Base-by-base conservation (phyloP, 2,329 filamentous ascomycete genomes). In the Iodosphaeria phyllophila region DNA sequence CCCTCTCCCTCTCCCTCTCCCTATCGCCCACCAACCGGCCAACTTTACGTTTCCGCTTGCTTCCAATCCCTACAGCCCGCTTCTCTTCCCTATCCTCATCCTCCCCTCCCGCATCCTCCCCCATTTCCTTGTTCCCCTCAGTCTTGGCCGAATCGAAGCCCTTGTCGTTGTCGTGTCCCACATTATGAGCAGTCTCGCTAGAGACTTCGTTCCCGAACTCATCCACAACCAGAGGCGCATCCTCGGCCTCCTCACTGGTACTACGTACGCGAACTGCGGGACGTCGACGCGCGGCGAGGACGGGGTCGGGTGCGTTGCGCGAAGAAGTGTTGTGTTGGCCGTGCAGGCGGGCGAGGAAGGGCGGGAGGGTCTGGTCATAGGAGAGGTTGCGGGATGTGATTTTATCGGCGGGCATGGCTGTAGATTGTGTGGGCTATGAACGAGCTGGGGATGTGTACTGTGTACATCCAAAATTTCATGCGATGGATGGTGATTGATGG, bases 141-240 rank as follows among this genome's bases (percentile, higher is more conserved):
- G 13, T 11, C 7, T 12, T 13, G 6, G 7, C 3, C 13, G 18
- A 10, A 11, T n/a, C n/a, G n/a, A n/a, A n/a, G 60, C 32, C 34
- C 6, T 34, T 37, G 28, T 38, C 35, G 24, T 44, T 46, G 24
- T 40, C 41, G 26, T 40, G 34, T 32, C 39, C 43, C 32, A 38
- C 29, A 9, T 29, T 32, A 17, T 36, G 52, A 13, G 26, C 32
- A 10, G 18, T 38, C 51, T 61, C 32, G 37, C 67, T 35, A 50
- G 47, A 23, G 16, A 74, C 61, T 16, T 73, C 60, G 27, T 79
- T 74, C 24, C 69, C 75, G 4, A 64, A 58, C 42, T 82, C 77
- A 35, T 86, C 66, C 4, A 89, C 67, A 25, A 80, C 69, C 0
- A 80, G 59, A 0, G 79, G 79, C 24, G 60, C 73, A 44, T 86